Percentiles rank a stretch among this genome's conserved stretches.
phyloP scores from a whole-genome alignment of 345 rosid genomes.

The Hibiscus tridactylites region DNA sequence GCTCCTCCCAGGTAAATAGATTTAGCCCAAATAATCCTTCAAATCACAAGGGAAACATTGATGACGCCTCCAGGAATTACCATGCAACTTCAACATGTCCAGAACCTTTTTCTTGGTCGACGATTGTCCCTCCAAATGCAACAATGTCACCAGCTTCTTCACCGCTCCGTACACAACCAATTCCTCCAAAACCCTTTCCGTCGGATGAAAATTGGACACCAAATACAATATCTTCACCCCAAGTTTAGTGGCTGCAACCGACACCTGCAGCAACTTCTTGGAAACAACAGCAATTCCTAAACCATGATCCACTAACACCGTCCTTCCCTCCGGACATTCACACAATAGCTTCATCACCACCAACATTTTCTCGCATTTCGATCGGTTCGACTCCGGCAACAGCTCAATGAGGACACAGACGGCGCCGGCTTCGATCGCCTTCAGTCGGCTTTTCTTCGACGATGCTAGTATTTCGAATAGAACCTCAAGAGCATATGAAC shows the following conservation, averaged over 20 bases:
- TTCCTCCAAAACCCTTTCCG: slow-evolving; percentile 5
- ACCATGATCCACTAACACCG: not conserved
- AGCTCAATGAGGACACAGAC: slow-evolving; percentile 3
- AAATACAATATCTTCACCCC: not conserved
- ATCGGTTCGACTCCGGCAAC: not conserved
- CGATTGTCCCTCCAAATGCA: not conserved
- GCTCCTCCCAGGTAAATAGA: no score
- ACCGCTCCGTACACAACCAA: not conserved
- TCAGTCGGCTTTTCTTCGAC: not conserved
- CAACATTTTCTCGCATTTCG: slow-evolving; percentile 6
- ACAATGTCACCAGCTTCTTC: slow-evolving; percentile 2
- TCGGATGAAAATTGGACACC: not conserved
- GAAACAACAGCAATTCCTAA: not conserved
- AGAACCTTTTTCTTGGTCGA: not conserved
- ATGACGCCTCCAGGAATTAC: not conserved
- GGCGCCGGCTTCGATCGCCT: slow-evolving; percentile 6
- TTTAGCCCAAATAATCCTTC: not conserved
- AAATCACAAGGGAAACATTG: not conserved
- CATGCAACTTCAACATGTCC: slow-evolving; percentile 1
- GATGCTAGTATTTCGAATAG: not conserved
- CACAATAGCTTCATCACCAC: not conserved
- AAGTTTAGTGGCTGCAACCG: not conserved
- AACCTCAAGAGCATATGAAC: not conserved
- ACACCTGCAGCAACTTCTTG: not conserved
- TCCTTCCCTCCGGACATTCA: not conserved